Conservation (phyloP, 2,329 filamentous ascomycete species). For the Fusarium equiseti region DNA sequence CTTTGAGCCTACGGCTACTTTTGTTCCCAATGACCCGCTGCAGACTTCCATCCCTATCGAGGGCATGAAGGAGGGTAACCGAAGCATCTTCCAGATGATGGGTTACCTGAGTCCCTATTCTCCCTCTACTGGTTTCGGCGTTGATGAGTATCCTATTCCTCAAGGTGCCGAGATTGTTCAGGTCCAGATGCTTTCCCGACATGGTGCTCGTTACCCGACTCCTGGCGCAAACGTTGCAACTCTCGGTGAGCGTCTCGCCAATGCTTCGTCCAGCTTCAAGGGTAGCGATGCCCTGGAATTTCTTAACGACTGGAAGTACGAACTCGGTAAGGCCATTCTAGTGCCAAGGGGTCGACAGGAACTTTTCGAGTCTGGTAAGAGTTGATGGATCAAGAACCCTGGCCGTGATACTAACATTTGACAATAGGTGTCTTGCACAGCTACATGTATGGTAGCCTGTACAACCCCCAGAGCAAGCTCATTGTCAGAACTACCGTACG, state of each 20-base stretch:
- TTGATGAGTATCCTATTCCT: slow-evolving; percentile 77
- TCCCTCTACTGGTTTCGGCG: slow-evolving; percentile 79
- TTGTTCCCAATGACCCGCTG: slow-evolving; percentile 76
- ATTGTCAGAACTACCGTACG: slow-evolving; percentile 75
- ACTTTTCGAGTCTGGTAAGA: slow-evolving; percentile 71
- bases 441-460: slow-evolving; percentile 78
- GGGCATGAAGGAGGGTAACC: slow-evolving; percentile 66
- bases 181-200: slow-evolving; percentile 78
- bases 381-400: background rate
- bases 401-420: background rate
- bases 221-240: slow-evolving; percentile 65
- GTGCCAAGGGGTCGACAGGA: slow-evolving; percentile 80
- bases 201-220: slow-evolving; percentile 80
- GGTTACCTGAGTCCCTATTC: slow-evolving; percentile 76
- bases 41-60: slow-evolving; percentile 77
- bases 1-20: slow-evolving; percentile 73
- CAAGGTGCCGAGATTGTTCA: slow-evolving; percentile 75
- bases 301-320: slow-evolving; percentile 75
- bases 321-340: slow-evolving; percentile 77
- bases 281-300: slow-evolving; percentile 73
- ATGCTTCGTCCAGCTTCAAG: slow-evolving; percentile 64
- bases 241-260: slow-evolving; percentile 69
- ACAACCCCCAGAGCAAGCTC: slow-evolving; percentile 78
- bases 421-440: slow-evolving; percentile 73
- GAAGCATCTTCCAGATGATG: slow-evolving; percentile 78